Conservation (phyloP, 805 yeast genomes). For the Allodekkera sacchari region DNA sequence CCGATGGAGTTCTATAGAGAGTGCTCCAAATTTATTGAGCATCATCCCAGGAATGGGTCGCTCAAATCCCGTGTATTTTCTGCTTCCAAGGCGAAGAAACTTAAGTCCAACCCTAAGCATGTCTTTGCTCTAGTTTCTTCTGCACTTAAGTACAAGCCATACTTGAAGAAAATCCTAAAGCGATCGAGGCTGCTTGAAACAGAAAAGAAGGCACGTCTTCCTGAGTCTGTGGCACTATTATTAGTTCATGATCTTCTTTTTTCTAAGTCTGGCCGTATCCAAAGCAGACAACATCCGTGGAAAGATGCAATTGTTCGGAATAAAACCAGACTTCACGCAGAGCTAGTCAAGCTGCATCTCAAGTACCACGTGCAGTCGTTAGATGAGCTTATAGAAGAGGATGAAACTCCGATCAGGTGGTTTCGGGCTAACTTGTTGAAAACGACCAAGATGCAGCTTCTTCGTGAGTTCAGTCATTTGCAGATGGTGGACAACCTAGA, state of each 20-base stretch:
- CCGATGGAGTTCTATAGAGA: slow-evolving; percentile 33
- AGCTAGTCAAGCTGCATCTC: slow-evolving; percentile 67
- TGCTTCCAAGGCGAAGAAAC: slow-evolving; percentile 33
- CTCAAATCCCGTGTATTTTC: slow-evolving; percentile 45
- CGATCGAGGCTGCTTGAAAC: slow-evolving; percentile 56
- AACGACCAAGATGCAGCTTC: slow-evolving; percentile 30
- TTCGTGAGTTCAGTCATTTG: slow-evolving; percentile 35
- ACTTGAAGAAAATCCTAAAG: slow-evolving; percentile 52
- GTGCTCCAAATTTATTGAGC: slow-evolving; percentile 31
- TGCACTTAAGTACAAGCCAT: slow-evolving; percentile 62
- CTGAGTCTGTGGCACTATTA: slow-evolving; percentile 47
- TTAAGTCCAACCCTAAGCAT: slow-evolving; percentile 72
- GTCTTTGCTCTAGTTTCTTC: slow-evolving; percentile 77
- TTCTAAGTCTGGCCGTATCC: slow-evolving; percentile 70
- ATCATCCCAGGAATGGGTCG: slow-evolving; percentile 41
- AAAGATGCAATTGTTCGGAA: slow-evolving; percentile 74
- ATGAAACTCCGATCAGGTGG: slow-evolving; percentile 75
- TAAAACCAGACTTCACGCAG: slow-evolving; percentile 77
- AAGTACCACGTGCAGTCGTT: slow-evolving; percentile 55
- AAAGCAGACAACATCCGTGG: slow-evolving; percentile 80
- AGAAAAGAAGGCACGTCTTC: slow-evolving; percentile 38
- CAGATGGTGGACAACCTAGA: slow-evolving; percentile 37
- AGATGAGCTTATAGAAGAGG: slow-evolving; percentile 45
- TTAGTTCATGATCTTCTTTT: slow-evolving; percentile 77
- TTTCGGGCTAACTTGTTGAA: slow-evolving; percentile 63